Base-by-base conservation (phyloP, 2,329 filamentous ascomycete species). In the Coniella vitis region DNA sequence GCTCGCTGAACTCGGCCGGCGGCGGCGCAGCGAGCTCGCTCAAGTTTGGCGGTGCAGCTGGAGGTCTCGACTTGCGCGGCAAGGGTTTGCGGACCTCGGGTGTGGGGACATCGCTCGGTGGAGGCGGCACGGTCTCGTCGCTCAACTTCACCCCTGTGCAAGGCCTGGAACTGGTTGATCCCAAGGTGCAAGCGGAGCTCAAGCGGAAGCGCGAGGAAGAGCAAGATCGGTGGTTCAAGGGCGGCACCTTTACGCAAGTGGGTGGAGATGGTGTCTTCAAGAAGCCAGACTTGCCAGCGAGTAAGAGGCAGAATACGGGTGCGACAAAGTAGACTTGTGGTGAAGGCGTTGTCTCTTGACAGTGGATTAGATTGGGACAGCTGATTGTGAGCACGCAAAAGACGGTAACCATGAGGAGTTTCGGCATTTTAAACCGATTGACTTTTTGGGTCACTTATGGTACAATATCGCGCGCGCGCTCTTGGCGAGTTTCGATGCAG, bases 141-240 rank as follows among this genome's bases (percentile, higher is more conserved):
- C 80, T 98, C 58, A 87, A 90, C 0, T 98, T 98, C 61, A 96
- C 90, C 2, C 90, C 91, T 2, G 88, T 95, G 14, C 93, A 97
- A 63, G 93, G 93, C 2, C 75, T 98, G 35, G 91, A 98, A 70
- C 78, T 98, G 12, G 90, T 97, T 7, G 91, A 97, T 64, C 93
- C 93, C 19, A 95, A 93, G 72, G 81, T 87, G 49, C 83, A 90
- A 58, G 87, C 88, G 7, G 90, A 96, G 70, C 78, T 95, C 64
- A 90, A 79, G 62, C 79, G 89, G 59, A 97, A 97, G 73, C 76
- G 90, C 55, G 94, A 95, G 65, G 90, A 89, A 1, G 93, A 97
- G 55, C 89, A 95, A 63, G 91, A 97, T 63, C 76, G 89, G 34
- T 98, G 90, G 85, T 98, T 98, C 73, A 95, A 93, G 67, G 87